A percentile compares a stretch with the other conserved stretches of the same genome.
phyloP scores from a whole-genome alignment of 177 flowering plant species.

The Vitis hybrid region DNA sequence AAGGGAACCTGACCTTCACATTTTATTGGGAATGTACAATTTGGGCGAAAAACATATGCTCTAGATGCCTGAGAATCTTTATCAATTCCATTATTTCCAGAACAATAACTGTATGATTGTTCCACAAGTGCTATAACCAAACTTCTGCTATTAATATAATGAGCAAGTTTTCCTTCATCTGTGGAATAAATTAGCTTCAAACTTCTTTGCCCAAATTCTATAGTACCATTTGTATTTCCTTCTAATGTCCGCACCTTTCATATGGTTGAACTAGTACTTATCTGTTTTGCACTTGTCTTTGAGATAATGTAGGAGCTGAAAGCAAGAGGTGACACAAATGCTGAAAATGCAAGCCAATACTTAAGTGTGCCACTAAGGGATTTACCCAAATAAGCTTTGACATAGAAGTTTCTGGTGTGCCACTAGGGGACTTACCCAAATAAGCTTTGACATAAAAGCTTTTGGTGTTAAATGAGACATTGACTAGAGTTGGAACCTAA shows the following conservation, averaged over 20 bases:
- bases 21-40: too few relatives aligned
- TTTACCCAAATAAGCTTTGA: too few relatives aligned
- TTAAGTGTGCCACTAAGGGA: slow-evolving; percentile 11
- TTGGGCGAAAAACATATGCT: too few relatives aligned
- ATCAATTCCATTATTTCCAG: slow-evolving; percentile 62
- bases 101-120: slow-evolving; percentile 67
- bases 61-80: slow-evolving; percentile 88
- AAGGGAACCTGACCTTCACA: too few relatives aligned
- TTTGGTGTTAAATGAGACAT: slow-evolving; percentile 42
- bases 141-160: slow-evolving; percentile 50
- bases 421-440: too few relatives aligned
- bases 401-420: too few relatives aligned
- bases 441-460: not conserved
- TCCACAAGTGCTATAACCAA: slow-evolving; percentile 51
- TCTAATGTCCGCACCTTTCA: slow-evolving; percentile 32
- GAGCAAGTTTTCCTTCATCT: slow-evolving; percentile 55
- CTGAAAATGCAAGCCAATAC: slow-evolving; percentile 80
- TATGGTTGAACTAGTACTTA: slow-evolving; percentile 40
- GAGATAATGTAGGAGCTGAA: slow-evolving; percentile 40
- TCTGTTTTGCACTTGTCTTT: too few relatives aligned
- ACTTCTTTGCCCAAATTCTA: slow-evolving; percentile 76
- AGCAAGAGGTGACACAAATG: slow-evolving; percentile 83
- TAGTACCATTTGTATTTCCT: slow-evolving; percentile 24
- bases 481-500: slow-evolving; percentile 58
- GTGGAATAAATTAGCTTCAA: slow-evolving; percentile 53